Evolutionary conservation across 805 yeast genomes (phyloP).

Genomic region (Cyberlindnera petersonii): DNA sequence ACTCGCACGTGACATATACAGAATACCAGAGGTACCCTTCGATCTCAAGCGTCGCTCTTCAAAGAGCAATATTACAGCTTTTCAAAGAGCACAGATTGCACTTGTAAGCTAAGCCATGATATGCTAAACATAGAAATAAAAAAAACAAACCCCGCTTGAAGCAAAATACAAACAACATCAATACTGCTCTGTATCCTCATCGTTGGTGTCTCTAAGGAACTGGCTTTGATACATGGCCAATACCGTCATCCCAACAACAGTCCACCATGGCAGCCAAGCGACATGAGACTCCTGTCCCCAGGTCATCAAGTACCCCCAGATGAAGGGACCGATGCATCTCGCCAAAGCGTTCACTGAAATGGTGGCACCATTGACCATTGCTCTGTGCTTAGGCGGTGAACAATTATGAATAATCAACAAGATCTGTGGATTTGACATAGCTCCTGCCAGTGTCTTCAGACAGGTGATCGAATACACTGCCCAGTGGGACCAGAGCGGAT

Average conservation of each 20-base stretch:
- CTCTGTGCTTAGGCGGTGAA: constrained; percentile 50
- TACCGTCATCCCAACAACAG: constrained; percentile 25
- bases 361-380: constrained; percentile 55
- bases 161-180: too few species aligned
- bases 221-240: constrained; percentile 29
- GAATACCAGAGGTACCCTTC: too few species aligned
- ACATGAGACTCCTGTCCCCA: constrained; percentile 30
- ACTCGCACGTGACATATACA: too few species aligned
- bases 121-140: too few species aligned
- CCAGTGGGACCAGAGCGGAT: constrained; percentile 5
- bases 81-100: too few species aligned
- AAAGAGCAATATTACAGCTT: too few species aligned
- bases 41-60: too few species aligned
- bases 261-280: constrained; percentile 35
- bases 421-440: constrained; percentile 51
- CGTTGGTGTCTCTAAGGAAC: constrained; percentile 27
- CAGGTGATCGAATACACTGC: constrained; percentile 28
- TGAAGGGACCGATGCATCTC: constrained; percentile 52
- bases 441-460: constrained; percentile 36
- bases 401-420: constrained; percentile 51
- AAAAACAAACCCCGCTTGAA: too few species aligned
- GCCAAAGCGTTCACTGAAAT: constrained; percentile 52
- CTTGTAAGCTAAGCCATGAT: too few species aligned
- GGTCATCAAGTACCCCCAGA: constrained; percentile 48
- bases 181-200: too few species aligned